Percentiles rank a stretch among this genome's conserved stretches.
Evolutionary conservation across 2,329 filamentous ascomycete species (phyloP).

Genomic region (Cytospora mali): DNA sequence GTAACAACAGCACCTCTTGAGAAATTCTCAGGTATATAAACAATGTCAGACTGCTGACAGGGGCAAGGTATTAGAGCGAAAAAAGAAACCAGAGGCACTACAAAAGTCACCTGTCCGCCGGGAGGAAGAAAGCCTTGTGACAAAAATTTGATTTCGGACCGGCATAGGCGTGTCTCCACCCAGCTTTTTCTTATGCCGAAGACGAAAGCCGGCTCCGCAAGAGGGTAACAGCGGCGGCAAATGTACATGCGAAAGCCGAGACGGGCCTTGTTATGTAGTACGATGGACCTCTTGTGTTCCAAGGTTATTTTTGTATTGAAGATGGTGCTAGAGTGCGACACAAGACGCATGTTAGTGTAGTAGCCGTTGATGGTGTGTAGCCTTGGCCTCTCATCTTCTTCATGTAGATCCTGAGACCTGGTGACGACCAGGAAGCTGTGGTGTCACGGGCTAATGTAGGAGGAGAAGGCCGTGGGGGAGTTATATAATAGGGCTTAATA

Average conservation of each 20-base stretch:
- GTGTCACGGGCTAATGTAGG: no score
- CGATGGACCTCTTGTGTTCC: not conserved
- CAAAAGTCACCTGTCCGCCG: not conserved
- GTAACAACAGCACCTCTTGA: not conserved
- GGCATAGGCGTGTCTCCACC: not conserved
- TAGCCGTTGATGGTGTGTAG: not conserved
- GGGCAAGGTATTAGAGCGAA: not conserved
- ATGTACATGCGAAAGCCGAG: not conserved
- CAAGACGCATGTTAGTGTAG: not conserved
- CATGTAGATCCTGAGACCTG: not conserved
- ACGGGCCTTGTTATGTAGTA: not conserved
- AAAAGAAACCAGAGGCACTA: not conserved
- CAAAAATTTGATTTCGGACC: not conserved
- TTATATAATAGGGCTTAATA: no score
- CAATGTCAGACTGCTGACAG: not conserved
- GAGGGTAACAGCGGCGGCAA: not conserved
- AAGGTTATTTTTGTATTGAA: not conserved
- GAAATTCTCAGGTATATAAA: not conserved
- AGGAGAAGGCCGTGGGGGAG: no score
- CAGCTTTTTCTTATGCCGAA: not conserved
- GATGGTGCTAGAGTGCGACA: not conserved
- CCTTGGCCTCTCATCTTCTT: not conserved
- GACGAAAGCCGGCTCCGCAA: not conserved
- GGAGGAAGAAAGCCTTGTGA: not conserved
- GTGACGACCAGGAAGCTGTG: not conserved